phyloP scores from a whole-genome alignment of 495 filamentous ascomycete genomes.

The Xylaria grammica region DNA sequence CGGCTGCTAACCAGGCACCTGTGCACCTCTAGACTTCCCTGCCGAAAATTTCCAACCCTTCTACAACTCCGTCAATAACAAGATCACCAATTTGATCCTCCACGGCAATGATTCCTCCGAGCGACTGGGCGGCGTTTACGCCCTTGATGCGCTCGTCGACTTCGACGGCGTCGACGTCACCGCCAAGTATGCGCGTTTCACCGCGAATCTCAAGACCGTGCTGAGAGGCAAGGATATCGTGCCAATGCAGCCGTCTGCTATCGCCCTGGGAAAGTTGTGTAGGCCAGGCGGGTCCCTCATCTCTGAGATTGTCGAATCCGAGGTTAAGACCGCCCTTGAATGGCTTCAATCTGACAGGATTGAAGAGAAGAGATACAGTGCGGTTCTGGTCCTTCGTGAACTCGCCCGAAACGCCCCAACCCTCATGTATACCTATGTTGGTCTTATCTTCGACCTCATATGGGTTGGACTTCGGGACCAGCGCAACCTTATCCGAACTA shows the following conservation, averaged over 20 bases:
- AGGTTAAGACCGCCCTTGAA: constrained; percentile 92
- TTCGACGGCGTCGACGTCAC: constrained; percentile 95
- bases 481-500: constrained; percentile 88
- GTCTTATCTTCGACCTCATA: constrained; percentile 88
- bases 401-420: constrained; percentile 90
- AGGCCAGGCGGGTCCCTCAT: constrained; percentile 92
- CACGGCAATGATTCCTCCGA: constrained; percentile 86
- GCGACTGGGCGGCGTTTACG: constrained; percentile 86
- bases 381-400: constrained; percentile 87
- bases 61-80: constrained; percentile 77
- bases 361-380: constrained; percentile 88
- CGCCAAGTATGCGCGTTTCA: constrained; percentile 91
- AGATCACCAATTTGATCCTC: constrained; percentile 76
- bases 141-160: constrained; percentile 89
- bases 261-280: constrained; percentile 86
- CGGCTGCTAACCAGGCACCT: constrained; percentile 17
- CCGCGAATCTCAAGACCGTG: constrained; percentile 84
- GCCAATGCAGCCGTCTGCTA: constrained; percentile 85
- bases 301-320: constrained; percentile 94
- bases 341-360: constrained; percentile 95
- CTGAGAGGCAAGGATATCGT: constrained; percentile 85
- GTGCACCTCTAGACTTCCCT: constrained; percentile 64
- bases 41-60: constrained; percentile 78
- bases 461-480: constrained; percentile 92
- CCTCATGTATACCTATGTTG: constrained; percentile 88